These are phyloP conservation scores for Suhomyces sp. DNA, from an alignment of 805 yeast genomes.

Conservation along the genomic window DNA sequence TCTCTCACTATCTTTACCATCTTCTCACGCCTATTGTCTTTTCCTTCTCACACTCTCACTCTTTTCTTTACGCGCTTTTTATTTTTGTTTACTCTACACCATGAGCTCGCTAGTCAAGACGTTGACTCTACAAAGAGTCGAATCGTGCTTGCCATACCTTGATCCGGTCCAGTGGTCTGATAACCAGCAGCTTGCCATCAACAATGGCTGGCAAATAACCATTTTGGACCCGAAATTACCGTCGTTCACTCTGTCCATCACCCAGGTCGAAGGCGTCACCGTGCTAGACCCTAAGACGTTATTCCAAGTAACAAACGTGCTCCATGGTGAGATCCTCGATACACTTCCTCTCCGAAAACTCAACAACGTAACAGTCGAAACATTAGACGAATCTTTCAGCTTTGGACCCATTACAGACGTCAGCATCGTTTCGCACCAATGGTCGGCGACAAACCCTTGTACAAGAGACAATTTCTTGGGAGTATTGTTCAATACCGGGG, in stretches of 20 bases:
- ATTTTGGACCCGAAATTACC: slow-evolving; percentile 40
- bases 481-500: slow-evolving; percentile 37
- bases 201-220: slow-evolving; percentile 29
- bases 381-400: slow-evolving; percentile 26
- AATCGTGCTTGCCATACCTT: slow-evolving; percentile 3
- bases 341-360: slow-evolving; percentile 29
- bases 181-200: slow-evolving; percentile 36
- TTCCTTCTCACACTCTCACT: not conserved
- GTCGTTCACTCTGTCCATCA: slow-evolving; percentile 20
- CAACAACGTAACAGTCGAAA: slow-evolving; percentile 20
- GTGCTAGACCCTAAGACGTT: slow-evolving; percentile 23
- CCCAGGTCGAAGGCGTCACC: slow-evolving; percentile 12
- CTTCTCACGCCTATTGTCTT: not conserved
- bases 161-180: slow-evolving; percentile 35
- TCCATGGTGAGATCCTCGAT: slow-evolving; percentile 26
- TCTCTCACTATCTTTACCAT: not conserved
- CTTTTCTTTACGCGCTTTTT: not conserved
- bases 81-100: not conserved
- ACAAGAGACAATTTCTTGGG: slow-evolving; percentile 30
- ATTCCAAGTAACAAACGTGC: slow-evolving; percentile 22
- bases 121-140: slow-evolving; percentile 6
- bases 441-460: slow-evolving; percentile 27
- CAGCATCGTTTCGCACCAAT: slow-evolving; percentile 29
- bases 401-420: slow-evolving; percentile 33
- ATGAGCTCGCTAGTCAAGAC: slow-evolving; percentile 4